Evolutionary conservation across 1,284 basidiomycete genomes (phyloP), one percentile per base, ranked within the genome.

Genomic region (Naganishia sp.): DNA sequence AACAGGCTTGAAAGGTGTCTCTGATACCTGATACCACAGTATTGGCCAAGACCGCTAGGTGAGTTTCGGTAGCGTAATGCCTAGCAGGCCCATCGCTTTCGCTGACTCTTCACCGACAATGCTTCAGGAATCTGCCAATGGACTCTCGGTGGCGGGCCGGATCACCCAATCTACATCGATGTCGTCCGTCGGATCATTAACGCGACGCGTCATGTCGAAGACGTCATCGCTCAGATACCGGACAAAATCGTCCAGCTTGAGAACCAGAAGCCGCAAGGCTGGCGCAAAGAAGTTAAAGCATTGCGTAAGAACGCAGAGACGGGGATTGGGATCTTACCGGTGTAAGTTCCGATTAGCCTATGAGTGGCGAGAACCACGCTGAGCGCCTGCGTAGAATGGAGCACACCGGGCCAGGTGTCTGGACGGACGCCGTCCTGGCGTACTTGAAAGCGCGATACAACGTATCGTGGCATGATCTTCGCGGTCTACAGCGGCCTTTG

Each of bases 151-250:
- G 65, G 57, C 7, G 72, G 77, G 5, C 77, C 80, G 2, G 61
- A 73, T 42, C 80, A 81, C 68, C 81, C 80, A 2, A 77, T 81
- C 46, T 72, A 77, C 54, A 66, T 81, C 45, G 80, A 81, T 64
- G 74, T 74, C 11, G 73, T 75, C 0, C 68, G 78, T 21, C 72
- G 80, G 25, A 73, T 81, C 13, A 73, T 78, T 55, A 75, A 77
- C 49, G 68, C 70, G 16, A 75, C 78, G 5, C 68, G 68, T 4
- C 69, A 74, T 13, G 71, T 76, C 2, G 65, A 72, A 50, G 68
- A 64, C 3, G 76, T 72, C 72, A 74, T 36, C 23, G 21, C 42
- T 21, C 25, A 65, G 64, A 31, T 69, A 64, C 68, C 63, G 66
- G 1, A 33, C 9, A 28, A 57, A n/a, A 48, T 68, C n/a, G 48